A percentile compares a stretch with the other conserved stretches of the same genome.
Conservation (phyloP, 2,329 filamentous ascomycete species). For the Aspergillus fumigatus region DNA sequence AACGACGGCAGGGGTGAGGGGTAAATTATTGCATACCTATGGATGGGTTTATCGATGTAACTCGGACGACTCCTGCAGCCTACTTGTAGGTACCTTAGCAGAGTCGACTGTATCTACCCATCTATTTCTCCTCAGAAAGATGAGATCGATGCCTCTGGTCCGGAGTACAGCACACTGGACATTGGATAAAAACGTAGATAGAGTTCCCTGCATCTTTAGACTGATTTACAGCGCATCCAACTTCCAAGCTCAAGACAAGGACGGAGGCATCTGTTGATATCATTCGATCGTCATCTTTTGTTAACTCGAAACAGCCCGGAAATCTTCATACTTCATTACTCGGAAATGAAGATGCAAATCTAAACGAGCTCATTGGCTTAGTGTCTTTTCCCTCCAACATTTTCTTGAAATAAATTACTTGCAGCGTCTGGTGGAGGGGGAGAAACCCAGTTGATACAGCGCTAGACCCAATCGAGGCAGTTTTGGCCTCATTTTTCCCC, state of each 20-base stretch:
- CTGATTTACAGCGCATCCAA: too few relatives aligned
- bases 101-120: background rate
- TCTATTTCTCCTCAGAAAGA: background rate
- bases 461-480: constrained; percentile 16
- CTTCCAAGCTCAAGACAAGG: background rate
- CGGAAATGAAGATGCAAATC: background rate
- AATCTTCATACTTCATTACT: too few relatives aligned
- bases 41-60: background rate
- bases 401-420: too few relatives aligned
- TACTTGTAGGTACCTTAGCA: background rate
- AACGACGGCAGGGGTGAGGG: background rate
- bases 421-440: background rate
- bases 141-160: background rate
- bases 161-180: too few relatives aligned
- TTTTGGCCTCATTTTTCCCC: constrained; percentile 5
- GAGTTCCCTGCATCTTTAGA: background rate
- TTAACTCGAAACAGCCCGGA: background rate
- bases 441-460: constrained; percentile 1
- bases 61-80: background rate
- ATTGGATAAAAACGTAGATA: background rate
- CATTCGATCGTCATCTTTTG: background rate
- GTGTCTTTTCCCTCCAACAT: background rate
- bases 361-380: background rate
- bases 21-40: background rate
- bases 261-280: background rate